Base-by-base conservation (phyloP, 192 early-diverging fungal genomes). In the Dimargaris verticillata region DNA sequence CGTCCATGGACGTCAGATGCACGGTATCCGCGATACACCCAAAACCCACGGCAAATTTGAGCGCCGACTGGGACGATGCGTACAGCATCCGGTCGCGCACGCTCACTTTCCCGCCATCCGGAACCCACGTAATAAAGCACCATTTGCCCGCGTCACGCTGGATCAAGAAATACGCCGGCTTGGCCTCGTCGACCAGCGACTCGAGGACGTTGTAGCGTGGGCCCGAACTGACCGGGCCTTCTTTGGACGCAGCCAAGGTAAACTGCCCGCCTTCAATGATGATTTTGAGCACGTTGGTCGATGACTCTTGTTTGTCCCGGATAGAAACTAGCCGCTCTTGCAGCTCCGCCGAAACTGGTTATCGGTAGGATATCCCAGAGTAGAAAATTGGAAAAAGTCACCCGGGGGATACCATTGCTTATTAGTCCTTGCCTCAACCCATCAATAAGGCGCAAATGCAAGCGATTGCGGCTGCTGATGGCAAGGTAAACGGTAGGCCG, bases 71-170 rank as follows among this genome's bases (percentile, higher is more conserved):
- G 48, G 72, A 71, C 2, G 75, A 69, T 3, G 75, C 72, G 45
- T 77, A 77, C 18, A 77, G 66, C 75, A 77, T 77, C 42, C 70
- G 64, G 24, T 71, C 70, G 52, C 66, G 71, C 9, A 72, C 66
- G 11, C 70, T 63, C 22, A 77, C 72, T 46, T 71, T 68, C 26
- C 49, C 28, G 33, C 67, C 69, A 51, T 76, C 74, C 1, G 74
- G 74, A 66, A 76, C 71, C 74, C 74, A 76, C 17, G 69, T 71
- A 50, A 73, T 64, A 28, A 76, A 62, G 44, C 72, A 76, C 74
- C 74, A 76, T 5, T 64, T 61, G 13, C 62, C 54, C 1, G 54
- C 26, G 42, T 47, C 66, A 3, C 67, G 67, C 22, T 71, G 66
- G 28, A 76, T 64, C 60, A 76, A 49, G 22, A 72, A 65, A 51